phyloP scores from a whole-genome alignment of 2,329 filamentous ascomycete species.

The Bretziella fagacearum region DNA sequence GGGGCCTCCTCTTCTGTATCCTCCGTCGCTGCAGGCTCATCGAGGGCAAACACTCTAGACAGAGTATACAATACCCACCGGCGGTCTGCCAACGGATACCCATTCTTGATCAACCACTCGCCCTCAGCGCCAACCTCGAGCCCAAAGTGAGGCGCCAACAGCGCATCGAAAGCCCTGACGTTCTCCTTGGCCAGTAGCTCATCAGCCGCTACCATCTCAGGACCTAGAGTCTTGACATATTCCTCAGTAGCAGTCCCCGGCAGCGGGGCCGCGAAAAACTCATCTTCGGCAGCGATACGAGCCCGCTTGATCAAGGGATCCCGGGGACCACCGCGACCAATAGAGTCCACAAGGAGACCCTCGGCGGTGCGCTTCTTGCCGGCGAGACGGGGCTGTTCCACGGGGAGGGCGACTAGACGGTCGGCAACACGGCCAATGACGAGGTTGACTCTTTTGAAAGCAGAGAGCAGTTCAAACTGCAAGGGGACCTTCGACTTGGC shows the following conservation, averaged over 20 bases:
- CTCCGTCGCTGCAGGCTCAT: constrained; percentile 24
- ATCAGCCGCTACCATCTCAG: constrained; percentile 32
- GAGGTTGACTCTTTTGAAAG: constrained; percentile 49
- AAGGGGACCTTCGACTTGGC: constrained; percentile 22
- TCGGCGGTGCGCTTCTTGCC: constrained; percentile 36
- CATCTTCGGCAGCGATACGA: not conserved
- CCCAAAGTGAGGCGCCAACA: constrained; percentile 33
- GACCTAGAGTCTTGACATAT: constrained; percentile 30
- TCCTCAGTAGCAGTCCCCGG: constrained; percentile 34
- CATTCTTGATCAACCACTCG: constrained; percentile 22
- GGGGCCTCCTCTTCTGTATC: constrained; percentile 24
- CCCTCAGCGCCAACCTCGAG: constrained; percentile 22
- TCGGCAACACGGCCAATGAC: constrained; percentile 47
- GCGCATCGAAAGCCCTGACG: constrained; percentile 31
- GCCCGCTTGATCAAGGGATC: constrained; percentile 18
- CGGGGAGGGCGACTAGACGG: constrained; percentile 49
- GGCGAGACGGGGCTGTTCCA: constrained; percentile 41
- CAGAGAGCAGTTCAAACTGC: constrained; percentile 34
- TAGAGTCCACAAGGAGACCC: constrained; percentile 54
- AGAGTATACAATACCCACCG: constrained; percentile 49
- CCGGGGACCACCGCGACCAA: constrained; percentile 43
- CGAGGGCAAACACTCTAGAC: constrained; percentile 42
- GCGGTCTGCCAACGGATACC: constrained; percentile 41
- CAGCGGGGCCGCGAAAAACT: constrained; percentile 20
- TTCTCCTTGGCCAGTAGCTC: constrained; percentile 30